Base-by-base conservation (phyloP, 2,329 filamentous ascomycete species). In the Cordyceps militaris region DNA sequence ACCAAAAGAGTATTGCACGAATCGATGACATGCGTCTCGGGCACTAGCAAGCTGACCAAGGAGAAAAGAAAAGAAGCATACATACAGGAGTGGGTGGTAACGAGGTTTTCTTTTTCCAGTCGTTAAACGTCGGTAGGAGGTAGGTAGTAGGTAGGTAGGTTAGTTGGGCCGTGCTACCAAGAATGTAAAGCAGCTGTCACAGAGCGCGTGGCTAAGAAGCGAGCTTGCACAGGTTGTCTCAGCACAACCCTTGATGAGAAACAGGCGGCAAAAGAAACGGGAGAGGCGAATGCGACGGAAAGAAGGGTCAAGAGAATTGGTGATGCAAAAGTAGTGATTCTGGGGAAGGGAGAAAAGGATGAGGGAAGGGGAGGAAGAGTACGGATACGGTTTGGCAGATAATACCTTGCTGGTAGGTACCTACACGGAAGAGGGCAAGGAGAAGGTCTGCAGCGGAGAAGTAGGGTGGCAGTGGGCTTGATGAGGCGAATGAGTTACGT, bases 91-190 rank as follows among this genome's bases (percentile, higher is more conserved):
- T 48, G 53, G 43, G 53, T 28, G 42, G 21, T 21, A 13, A 13
- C 38, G 43, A 48, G 43, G 53, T 30, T 56, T 56, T 40, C 53
- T 40, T 56, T 48, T 56, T 56, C 26, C 26, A 34, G 42, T 56
- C 32, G 43, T 56, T 23, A 30, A 56, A 26, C 23, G 8, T 24
- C 13, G 38, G 38, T 42, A 19, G 38, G n/a, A 56, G 52, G 30
- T 55, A 42, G 38, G 16, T 16, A 19, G 26, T n/a, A n/a, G n/a
- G n/a, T n/a, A n/a, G n/a, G n/a, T n/a, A n/a, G n/a, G n/a, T n/a
- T n/a, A n/a, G 43, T 23, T 32, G 43, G 52, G 43, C 42, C 42
- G 52, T 56, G 21, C 53, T 44, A 56, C 32, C 43, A 30, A 56
- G 44, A 49, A 40, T 5, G 28, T 34, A 28, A 16, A n/a, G 19